A percentile compares a stretch with the other conserved stretches of the same genome.
Conservation (phyloP, 768 basidiomycete species). For the Megacollybia marginata region DNA sequence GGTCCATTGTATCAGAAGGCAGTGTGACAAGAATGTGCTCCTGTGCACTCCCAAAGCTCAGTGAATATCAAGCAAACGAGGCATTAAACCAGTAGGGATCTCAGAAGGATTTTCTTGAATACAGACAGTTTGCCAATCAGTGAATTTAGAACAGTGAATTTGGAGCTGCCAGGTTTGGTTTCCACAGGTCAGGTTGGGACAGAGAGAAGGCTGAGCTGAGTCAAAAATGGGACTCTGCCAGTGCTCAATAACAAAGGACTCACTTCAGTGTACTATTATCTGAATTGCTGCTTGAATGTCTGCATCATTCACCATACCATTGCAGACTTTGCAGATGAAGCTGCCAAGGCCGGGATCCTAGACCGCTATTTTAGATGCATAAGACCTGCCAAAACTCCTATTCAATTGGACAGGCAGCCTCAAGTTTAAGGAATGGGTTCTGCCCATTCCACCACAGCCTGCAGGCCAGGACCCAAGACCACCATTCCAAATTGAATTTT, state of each 20-base stretch:
- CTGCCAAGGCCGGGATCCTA: no score
- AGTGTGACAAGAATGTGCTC: no score
- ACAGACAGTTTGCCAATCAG: constrained; percentile 98
- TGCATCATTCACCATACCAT: constrained; percentile 79
- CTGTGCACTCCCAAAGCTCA: no score
- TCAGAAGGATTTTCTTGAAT: constrained; percentile 99
- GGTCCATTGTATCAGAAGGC: no score
- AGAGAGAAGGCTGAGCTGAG: constrained; percentile 68
- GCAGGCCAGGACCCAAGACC: no score
- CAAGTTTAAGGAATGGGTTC: no score
- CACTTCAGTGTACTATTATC: constrained; percentile 98
- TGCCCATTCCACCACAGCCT: no score
- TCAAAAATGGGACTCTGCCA: background rate
- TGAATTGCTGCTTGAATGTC: constrained; percentile 99
- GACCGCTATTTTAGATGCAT: no score
- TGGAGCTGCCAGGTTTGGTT: constrained; percentile 93
- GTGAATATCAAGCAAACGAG: constrained; percentile 91
- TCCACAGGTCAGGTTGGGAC: constrained; percentile 91
- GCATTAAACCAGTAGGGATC: constrained; percentile 98
- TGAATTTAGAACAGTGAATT: constrained; percentile 93
- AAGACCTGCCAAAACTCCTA: no score
- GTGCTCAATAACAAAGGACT: constrained; percentile 6
- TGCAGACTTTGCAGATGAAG: constrained; percentile 88
- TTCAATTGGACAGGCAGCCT: no score
- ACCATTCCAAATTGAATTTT: no score